Percentiles rank a stretch among this genome's conserved stretches.
phyloP scores from a whole-genome alignment of 176 grass and related monocot genomes.

The Eleusine indica region DNA sequence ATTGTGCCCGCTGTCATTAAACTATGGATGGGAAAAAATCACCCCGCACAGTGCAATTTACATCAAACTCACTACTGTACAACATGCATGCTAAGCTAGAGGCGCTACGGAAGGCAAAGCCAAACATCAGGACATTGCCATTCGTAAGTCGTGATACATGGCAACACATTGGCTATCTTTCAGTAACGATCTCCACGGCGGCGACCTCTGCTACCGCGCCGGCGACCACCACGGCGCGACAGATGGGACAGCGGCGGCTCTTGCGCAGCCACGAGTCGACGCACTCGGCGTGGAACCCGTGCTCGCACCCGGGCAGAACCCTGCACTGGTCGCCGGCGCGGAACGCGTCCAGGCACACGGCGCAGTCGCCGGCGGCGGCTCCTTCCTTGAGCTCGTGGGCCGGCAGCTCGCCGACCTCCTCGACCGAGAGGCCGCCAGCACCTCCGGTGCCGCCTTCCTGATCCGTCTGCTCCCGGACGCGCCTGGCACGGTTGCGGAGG shows the following conservation, averaged over 20 bases:
- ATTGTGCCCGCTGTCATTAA: too few relatives aligned
- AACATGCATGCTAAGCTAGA: too few relatives aligned
- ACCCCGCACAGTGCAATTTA: too few relatives aligned
- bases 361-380: slow-evolving; percentile 31
- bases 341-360: slow-evolving; percentile 54
- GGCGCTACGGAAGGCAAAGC: too few relatives aligned
- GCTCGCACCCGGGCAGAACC: slow-evolving; percentile 51
- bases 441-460: not conserved
- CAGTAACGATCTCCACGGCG: not conserved
- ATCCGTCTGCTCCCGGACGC: not conserved
- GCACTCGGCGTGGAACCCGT: slow-evolving; percentile 64
- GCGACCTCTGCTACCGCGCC: not conserved
- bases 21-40: too few relatives aligned
- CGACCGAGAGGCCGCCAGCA: not conserved
- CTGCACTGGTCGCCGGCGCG: slow-evolving; percentile 37
- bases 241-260: slow-evolving; percentile 44
- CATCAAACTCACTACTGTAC: too few relatives aligned
- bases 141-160: too few relatives aligned
- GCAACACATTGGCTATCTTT: not conserved
- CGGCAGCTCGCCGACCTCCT: not conserved
- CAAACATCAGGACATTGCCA: too few relatives aligned
- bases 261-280: slow-evolving; percentile 61
- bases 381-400: not conserved
- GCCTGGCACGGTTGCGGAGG: not conserved
- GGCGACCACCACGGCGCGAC: slow-evolving; percentile 34